Evolutionary conservation across 495 filamentous ascomycete genomes (phyloP).

Genomic region (Monascus purpureus): DNA sequence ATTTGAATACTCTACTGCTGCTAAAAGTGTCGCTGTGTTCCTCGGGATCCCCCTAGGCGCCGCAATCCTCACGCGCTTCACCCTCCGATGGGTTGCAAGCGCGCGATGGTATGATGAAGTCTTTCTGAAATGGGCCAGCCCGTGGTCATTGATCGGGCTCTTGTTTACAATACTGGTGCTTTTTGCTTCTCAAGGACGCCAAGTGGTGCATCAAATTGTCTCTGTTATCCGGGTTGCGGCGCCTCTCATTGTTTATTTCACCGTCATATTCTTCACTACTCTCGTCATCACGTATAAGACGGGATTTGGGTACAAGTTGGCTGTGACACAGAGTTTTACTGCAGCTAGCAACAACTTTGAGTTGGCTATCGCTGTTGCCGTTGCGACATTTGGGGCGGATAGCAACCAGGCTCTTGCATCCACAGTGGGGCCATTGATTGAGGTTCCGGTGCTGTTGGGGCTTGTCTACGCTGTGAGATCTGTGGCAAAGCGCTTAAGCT

Average conservation of each 20-base stretch:
- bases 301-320: conserved; percentile 63
- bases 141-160: conserved; percentile 70
- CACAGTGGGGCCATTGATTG: conserved; percentile 82
- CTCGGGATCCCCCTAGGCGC: conserved; percentile 74
- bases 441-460: conserved; percentile 72
- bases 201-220: conserved; percentile 74
- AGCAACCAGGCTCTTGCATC: conserved; percentile 80
- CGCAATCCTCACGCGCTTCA: conserved; percentile 60
- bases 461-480: conserved; percentile 66
- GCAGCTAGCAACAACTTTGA: conserved; percentile 96
- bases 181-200: conserved; percentile 66
- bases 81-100: conserved; percentile 39
- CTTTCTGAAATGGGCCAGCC: conserved; percentile 55
- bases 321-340: conserved; percentile 77
- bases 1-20: conserved; percentile 58
- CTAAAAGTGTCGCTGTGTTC: conserved; percentile 69
- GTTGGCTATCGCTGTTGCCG: conserved; percentile 81
- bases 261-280: conserved; percentile 56
- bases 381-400: conserved; percentile 66
- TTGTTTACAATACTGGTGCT: conserved; percentile 78
- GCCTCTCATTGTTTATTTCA: conserved; percentile 70
- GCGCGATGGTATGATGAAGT: conserved; percentile 48
- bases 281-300: conserved; percentile 38
- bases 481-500: conserved; percentile 25
- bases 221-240: conserved; percentile 68